phyloP scores from a whole-genome alignment of 495 filamentous ascomycete genomes.

The Viridothelium virens region DNA sequence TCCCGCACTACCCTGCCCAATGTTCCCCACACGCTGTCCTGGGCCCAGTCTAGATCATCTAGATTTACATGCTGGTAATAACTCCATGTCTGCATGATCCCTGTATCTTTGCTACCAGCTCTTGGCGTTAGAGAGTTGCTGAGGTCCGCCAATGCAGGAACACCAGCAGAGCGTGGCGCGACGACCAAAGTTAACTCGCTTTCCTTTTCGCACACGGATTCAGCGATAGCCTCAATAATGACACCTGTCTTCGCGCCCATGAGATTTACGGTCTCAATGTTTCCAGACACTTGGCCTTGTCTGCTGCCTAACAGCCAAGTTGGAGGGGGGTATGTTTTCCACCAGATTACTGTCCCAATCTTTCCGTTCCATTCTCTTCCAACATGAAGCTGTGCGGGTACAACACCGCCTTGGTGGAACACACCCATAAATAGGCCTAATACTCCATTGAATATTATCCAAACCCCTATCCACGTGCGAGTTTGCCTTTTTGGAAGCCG shows the following conservation, averaged over 20 bases:
- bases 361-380: conserved; percentile 22
- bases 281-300: conserved; percentile 56
- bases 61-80: conserved; percentile 72
- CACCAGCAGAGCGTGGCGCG: conserved; percentile 53
- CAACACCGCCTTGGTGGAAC: conserved; percentile 89
- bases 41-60: conserved; percentile 84
- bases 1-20: conserved; percentile 67
- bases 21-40: conserved; percentile 73
- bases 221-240: conserved; percentile 51
- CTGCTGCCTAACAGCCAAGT: conserved; percentile 61
- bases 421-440: conserved; percentile 80
- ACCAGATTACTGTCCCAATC: conserved; percentile 76
- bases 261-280: conserved; percentile 62
- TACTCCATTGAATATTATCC: conserved; percentile 75
- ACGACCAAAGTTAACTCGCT: conserved; percentile 25
- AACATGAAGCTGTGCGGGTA: conserved; percentile 63
- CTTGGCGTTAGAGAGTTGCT: conserved; percentile 31
- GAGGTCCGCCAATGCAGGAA: conserved; percentile 22
- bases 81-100: conserved; percentile 62
- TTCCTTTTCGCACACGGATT: conserved; percentile 49
- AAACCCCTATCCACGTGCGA: conserved; percentile 55
- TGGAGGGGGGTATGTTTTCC: conserved; percentile 95
- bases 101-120: conserved; percentile 34
- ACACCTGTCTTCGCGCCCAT: conserved; percentile 65
- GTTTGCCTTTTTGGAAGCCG: conserved; percentile 51